Evolutionary conservation across 2,329 filamentous ascomycete species (phyloP), one percentile per base, ranked within the genome.

Genomic region (Trichoderma sp.): DNA sequence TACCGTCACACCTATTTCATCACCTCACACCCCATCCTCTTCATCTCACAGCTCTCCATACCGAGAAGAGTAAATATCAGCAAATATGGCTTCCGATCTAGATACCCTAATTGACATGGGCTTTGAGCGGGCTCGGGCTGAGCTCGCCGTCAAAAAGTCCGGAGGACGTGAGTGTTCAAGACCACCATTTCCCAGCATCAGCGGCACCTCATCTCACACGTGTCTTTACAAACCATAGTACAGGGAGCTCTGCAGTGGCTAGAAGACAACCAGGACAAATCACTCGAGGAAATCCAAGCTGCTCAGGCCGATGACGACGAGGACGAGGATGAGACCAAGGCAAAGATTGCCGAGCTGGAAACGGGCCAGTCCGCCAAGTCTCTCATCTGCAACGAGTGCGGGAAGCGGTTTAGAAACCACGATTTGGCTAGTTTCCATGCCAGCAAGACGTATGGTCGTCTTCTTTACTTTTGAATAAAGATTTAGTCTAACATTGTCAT

Each of bases 201-300:
- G 26, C 23, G 47, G 9, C 28, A 23, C 13, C 30, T 57, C 50
- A 39, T 69, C 61, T 67, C 63, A 72, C 71, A 71, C 57, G 66
- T 64, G 74, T 65, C 63, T 36, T 36, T 50, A n/a, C 34, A 57
- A n/a, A 15, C 34, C 70, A 70, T 74, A 95, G 93, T 98, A 61
- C 92, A 96, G 80, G 92, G 91, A 75, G 96, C 96, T 67, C 88
- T 99, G 71, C 93, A 97, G 83, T 99, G 96, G 96, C 88, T 99
- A 1, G 95, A 97, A 80, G 89, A 92, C 76, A 97, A 97, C 79
- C 91, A 97, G 80, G 94, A 97, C 81, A 97, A 93, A 76, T 87
- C 93, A 1, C 80, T 97, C 55, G 94, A 98, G 47, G 91, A 97
- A 71, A 91, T 98, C 73, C 88, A 93, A 74, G 84, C 84, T 4